phyloP scores from a whole-genome alignment of 2,329 filamentous ascomycete species.

The Fusarium coicis region DNA sequence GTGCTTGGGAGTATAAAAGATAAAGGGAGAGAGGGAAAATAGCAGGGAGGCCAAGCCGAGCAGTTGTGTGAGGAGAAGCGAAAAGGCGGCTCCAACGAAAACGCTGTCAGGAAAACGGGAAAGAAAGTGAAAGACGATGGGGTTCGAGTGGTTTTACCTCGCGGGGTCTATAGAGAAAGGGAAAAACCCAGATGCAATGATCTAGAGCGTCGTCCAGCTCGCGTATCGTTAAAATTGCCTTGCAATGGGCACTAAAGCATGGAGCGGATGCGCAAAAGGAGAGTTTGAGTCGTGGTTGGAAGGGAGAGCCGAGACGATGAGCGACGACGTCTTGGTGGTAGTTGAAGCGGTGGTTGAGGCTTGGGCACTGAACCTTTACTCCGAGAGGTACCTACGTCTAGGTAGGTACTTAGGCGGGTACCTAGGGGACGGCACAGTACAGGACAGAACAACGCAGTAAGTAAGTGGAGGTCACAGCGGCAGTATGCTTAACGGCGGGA shows the following conservation, averaged over 20 bases:
- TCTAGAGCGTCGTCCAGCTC: constrained; percentile 51
- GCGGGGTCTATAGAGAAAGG: constrained; percentile 35
- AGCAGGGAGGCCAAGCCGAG: constrained; percentile 11
- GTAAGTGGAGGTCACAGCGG: neutral
- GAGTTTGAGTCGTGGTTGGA: constrained; percentile 39
- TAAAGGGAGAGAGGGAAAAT: neutral
- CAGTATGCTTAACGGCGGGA: neutral
- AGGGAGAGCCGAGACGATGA: constrained; percentile 46
- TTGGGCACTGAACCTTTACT: constrained; percentile 47
- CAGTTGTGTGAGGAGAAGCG: constrained; percentile 37
- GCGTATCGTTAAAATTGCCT: constrained; percentile 52
- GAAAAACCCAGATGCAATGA: constrained; percentile 30
- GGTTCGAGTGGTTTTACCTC: constrained; percentile 47
- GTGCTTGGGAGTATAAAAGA: constrained; percentile 2
- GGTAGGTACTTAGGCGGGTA: no score
- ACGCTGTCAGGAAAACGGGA: constrained; percentile 30
- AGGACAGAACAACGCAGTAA: neutral
- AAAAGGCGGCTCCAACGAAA: constrained; percentile 33
- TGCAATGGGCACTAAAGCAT: constrained; percentile 53
- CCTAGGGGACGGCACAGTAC: neutral
- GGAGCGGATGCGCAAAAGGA: constrained; percentile 44
- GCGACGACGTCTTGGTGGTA: constrained; percentile 44
- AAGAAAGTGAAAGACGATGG: constrained; percentile 37
- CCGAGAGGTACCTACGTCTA: neutral
- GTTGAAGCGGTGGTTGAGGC: constrained; percentile 52